Evolutionary conservation across 2,329 filamentous ascomycete species (phyloP), one percentile per base, ranked within the genome.

Genomic region (Aspergillus ibericus): DNA sequence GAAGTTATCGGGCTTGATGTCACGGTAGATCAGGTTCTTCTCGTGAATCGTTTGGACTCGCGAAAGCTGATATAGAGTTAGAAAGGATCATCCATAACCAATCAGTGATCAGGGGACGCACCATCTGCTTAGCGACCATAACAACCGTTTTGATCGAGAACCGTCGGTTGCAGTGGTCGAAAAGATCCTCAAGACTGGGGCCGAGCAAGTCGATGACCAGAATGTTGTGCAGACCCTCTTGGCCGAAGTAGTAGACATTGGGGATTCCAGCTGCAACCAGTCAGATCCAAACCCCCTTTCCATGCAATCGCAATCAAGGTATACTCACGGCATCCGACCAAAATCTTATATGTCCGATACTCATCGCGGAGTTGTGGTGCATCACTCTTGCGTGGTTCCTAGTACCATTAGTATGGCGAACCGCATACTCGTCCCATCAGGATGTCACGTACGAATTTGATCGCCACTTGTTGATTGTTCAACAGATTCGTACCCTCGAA

Each of bases 1-100:
- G 81, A 99, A 98, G 82, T 99, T 99, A 82, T 99, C 95, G 57
- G 95, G 95, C 78, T 99, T 99, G 83, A 99, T 98, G 74, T 99
- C 95, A 68, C 95, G 89, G 80, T 99, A 98, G 76, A 99, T 98
- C 62, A 98, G 84, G 78, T 98, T 98, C 85, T 97, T 97, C 80
- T 98, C 95, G 82, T 99, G 93, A 67, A 99, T 98, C 9, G 87
- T 89, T 77, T 89, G 93, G 25, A 99, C 93, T 64, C 93, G 88
- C 34, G 93, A 97, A 53, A 97, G 85, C 89, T 92, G 68, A 60
- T 25, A 36, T 44, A 48, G 75, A 60, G 78, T 75, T 61, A 60
- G 58, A 49, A 13, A 25, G 20, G 7, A 18, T 32, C 8, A 38
- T 18, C 36, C 52, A 35, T 18, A 53, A 13, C 5, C 55, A 49